These are phyloP conservation scores for Tarenaya hassleriana DNA, from an alignment of 345 rosid genomes.

Conservation along the genomic window DNA sequence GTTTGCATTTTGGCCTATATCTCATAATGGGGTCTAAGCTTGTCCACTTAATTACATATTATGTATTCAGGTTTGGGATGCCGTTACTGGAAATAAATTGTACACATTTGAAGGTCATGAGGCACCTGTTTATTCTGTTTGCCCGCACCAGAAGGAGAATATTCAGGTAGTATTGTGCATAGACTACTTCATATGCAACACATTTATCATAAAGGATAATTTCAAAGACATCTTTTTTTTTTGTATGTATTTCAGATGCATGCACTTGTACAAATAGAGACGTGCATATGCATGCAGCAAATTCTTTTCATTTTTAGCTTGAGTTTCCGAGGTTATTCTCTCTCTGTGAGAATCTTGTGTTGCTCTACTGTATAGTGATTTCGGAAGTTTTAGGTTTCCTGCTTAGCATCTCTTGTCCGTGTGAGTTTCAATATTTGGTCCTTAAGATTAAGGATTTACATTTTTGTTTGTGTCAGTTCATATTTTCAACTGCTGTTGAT, in stretches of 20 bases:
- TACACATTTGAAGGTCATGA: slow-evolving; percentile 71
- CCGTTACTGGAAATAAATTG: slow-evolving; percentile 41
- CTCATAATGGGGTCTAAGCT: slow-evolving; percentile 1
- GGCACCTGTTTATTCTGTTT: slow-evolving; percentile 66
- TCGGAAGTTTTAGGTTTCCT: background rate
- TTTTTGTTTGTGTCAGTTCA: slow-evolving; percentile 34
- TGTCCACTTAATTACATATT: slow-evolving; percentile 10
- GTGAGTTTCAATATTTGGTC: slow-evolving; percentile 12
- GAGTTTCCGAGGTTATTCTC: slow-evolving; percentile 14
- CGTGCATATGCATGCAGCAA: background rate
- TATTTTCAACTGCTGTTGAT: slow-evolving; percentile 51
- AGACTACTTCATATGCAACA: background rate
- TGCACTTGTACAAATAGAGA: background rate
- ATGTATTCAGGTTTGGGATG: slow-evolving; percentile 57
- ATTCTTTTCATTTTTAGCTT: background rate
- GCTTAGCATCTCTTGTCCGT: slow-evolving; percentile 5
- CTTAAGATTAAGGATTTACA: background rate
- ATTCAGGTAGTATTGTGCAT: slow-evolving; percentile 40
- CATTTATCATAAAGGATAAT: background rate
- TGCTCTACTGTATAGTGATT: background rate
- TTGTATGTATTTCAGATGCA: background rate
- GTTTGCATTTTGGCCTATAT: slow-evolving; percentile 26
- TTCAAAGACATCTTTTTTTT: too few relatives aligned
- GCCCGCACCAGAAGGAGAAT: slow-evolving; percentile 58
- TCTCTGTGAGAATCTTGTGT: background rate